These are phyloP conservation scores for Phialophora macrospora DNA, from an alignment of 2,329 filamentous ascomycete species.

Conservation along the genomic window DNA sequence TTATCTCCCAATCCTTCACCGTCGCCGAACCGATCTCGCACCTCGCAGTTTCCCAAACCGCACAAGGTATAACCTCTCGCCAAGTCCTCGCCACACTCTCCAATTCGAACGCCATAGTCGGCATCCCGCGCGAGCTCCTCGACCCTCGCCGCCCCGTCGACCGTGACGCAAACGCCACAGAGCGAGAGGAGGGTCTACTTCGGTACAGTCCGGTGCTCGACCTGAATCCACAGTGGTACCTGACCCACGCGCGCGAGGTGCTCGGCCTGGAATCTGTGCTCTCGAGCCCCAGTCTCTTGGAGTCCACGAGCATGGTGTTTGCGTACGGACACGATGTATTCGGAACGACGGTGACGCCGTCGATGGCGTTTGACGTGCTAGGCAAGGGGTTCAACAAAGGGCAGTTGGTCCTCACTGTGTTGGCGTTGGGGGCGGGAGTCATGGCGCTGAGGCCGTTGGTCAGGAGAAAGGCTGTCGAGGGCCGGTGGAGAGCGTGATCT, in stretches of 20 bases:
- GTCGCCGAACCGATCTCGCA: conserved; percentile 77
- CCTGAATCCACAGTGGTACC: conserved; percentile 77
- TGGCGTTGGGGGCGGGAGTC: conserved; percentile 77
- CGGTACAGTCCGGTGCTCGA: conserved; percentile 78
- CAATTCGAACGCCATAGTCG: conserved; percentile 73
- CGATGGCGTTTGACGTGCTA: conserved; percentile 86
- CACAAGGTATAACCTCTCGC: conserved; percentile 86
- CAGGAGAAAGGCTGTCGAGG: conserved; percentile 49
- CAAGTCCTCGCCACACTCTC: conserved; percentile 81
- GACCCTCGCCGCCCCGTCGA: conserved; percentile 86
- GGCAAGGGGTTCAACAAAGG: conserved; percentile 93
- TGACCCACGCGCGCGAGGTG: conserved; percentile 83
- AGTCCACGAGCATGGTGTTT: conserved; percentile 89
- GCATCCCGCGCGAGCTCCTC: conserved; percentile 76
- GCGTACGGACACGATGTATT: conserved; percentile 87
- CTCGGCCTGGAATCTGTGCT: conserved; percentile 75
- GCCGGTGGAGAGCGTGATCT: conserved; percentile 35
- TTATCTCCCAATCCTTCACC: conserved; percentile 79
- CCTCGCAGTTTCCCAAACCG: conserved; percentile 83
- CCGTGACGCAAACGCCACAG: conserved; percentile 77
- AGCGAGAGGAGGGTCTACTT: conserved; percentile 81
- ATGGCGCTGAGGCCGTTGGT: conserved; percentile 83
- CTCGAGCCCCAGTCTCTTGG: conserved; percentile 76
- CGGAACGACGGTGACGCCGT: conserved; percentile 83
- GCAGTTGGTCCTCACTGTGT: conserved; percentile 80